Base-by-base conservation (phyloP, 2,329 filamentous ascomycete genomes). In the Sarocladium strictum region DNA sequence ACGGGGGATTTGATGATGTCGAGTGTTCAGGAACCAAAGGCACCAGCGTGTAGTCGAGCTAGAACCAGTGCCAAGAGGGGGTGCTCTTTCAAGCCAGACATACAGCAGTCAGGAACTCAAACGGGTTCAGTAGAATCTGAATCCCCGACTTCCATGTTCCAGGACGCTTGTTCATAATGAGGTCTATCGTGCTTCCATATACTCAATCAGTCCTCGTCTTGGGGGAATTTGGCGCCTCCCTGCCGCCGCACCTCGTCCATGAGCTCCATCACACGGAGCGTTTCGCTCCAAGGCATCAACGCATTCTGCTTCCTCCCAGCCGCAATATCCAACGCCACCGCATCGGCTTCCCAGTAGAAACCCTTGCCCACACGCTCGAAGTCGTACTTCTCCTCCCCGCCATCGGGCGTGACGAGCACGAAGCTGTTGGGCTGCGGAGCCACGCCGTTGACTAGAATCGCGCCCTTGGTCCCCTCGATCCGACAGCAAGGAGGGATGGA, bases 331-430 rank as follows among this genome's bases (percentile, higher is more conserved):
- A 67, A 47, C 0, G 75, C 75, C 4, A 71, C 70, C 0, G 68
- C 67, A 56, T 76, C 74, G 2, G 72, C 73, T 58, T 79, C 76
- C 63, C 63, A 78, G 62, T 66, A 73, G 54, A 74, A 76, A 0
- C 70, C 74, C 29, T 62, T 62, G 0, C 68, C 69, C 0, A 64
- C 64, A 14, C 63, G 63, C 24, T 68, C 64, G 53, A 75, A 74
- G 1, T 70, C 64, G 35, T 68, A 69, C 29, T 62, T 68, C 61
- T 70, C 65, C 38, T 56, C 54, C 40, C 63, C 60, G 19, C 63
- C 61, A 15, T 64, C 60, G 2, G 63, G 61, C 3, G 62, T 62
- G 24, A 67, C 63, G 3, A 75, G 64, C 0, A 64, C 70, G 57
- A 75, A 75, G 10, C 61, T 63, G 0, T 58, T 56, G 0, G 73